Conservation (phyloP, 2,329 filamentous ascomycete species). For the Pyricularia grisea region DNA sequence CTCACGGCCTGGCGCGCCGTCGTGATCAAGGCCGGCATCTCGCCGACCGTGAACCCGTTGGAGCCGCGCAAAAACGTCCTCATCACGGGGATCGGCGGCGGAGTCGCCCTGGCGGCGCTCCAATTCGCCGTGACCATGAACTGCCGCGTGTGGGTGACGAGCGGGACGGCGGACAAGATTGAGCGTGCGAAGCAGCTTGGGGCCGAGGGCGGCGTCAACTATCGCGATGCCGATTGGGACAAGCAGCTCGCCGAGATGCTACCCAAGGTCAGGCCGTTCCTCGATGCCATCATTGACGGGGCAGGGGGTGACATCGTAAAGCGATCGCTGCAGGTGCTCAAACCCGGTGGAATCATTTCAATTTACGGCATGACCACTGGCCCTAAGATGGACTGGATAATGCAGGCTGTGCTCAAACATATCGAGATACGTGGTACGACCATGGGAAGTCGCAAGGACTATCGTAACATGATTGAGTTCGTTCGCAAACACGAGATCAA, state of each 20-base stretch:
- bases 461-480: conserved; percentile 67
- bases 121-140: conserved; percentile 70
- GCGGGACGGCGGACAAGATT: conserved; percentile 66
- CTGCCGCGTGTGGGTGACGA: conserved; percentile 73
- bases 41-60: background rate
- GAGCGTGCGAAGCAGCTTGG: conserved; percentile 61
- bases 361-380: conserved; percentile 85
- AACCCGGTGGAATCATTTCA: conserved; percentile 73
- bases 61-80: conserved; percentile 62
- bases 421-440: conserved; percentile 79
- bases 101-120: conserved; percentile 75
- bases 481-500: conserved; percentile 62
- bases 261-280: conserved; percentile 52
- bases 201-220: conserved; percentile 72
- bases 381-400: conserved; percentile 79
- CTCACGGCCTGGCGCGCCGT: conserved; percentile 83
- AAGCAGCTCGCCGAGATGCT: conserved; percentile 58
- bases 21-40: conserved; percentile 58
- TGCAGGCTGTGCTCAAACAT: conserved; percentile 78
- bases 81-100: conserved; percentile 86
- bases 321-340: conserved; percentile 59
- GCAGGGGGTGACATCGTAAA: conserved; percentile 79
- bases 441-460: conserved; percentile 87
- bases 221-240: conserved; percentile 74
- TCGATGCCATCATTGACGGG: conserved; percentile 85